Conservation (phyloP, 805 yeast genomes). For the Tetrapisispora taiwanensis region DNA sequence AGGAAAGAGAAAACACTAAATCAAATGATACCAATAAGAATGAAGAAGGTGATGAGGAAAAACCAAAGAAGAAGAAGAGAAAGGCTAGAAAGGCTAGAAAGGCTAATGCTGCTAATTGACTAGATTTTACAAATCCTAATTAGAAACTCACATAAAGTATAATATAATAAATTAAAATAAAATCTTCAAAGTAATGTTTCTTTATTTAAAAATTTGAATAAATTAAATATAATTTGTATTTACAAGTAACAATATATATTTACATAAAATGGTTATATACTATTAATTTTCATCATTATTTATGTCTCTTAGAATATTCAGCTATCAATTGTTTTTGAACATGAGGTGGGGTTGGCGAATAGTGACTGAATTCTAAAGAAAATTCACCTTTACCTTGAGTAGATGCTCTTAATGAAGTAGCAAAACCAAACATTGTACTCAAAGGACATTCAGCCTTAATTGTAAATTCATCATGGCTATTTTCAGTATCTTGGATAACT, state of each 20-base stretch:
- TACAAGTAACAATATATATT: constrained; percentile 1
- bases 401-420: constrained; percentile 87
- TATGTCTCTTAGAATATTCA: constrained; percentile 57
- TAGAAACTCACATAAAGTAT: too few species aligned
- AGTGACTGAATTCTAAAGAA: constrained; percentile 86
- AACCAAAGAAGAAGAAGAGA: constrained; percentile 2
- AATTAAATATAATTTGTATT: not conserved
- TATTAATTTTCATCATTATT: constrained; percentile 11
- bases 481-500: constrained; percentile 85
- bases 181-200: too few species aligned
- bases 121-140: too few species aligned
- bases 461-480: constrained; percentile 89
- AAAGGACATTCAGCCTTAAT: constrained; percentile 93
- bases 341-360: constrained; percentile 83
- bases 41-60: not conserved
- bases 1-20: not conserved
- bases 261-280: not conserved
- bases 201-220: not conserved
- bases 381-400: constrained; percentile 99
- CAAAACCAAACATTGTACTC: constrained; percentile 92
- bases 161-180: too few species aligned
- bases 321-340: constrained; percentile 84
- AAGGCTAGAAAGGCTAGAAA: constrained; percentile 1
- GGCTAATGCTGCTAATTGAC: not conserved
- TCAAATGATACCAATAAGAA: not conserved